These are phyloP conservation scores for Typha latifolia DNA, from an alignment of 176 grass and related monocot genomes.

Conservation along the genomic window DNA sequence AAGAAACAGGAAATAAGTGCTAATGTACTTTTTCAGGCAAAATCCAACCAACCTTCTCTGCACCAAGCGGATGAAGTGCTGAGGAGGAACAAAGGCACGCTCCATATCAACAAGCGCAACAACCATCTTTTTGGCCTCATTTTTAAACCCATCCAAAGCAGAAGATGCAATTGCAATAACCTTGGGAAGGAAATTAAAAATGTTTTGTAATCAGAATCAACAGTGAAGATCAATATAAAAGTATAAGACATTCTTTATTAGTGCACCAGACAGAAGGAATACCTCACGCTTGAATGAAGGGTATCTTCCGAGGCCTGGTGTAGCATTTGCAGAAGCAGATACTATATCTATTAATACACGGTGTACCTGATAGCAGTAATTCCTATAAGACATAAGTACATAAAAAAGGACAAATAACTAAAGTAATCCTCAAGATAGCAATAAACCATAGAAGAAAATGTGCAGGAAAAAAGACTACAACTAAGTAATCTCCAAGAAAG, in stretches of 20 bases:
- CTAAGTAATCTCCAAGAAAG: not conserved
- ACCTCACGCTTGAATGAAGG: constrained; percentile 97
- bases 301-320: constrained; percentile 84
- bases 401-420: not conserved
- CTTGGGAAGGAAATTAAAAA: constrained; percentile 28
- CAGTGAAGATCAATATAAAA: constrained; percentile 10
- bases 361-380: constrained; percentile 52
- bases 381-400: not conserved
- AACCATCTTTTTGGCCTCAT: constrained; percentile 86
- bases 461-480: not conserved
- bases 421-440: not conserved
- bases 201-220: constrained; percentile 14
- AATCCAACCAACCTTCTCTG: constrained; percentile 61
- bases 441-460: not conserved
- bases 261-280: constrained; percentile 14
- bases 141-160: constrained; percentile 85
- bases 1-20: not conserved
- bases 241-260: constrained; percentile 2
- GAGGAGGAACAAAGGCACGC: constrained; percentile 87
- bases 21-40: not conserved
- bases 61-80: constrained; percentile 87
- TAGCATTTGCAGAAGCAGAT: constrained; percentile 80
- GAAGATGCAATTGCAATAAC: constrained; percentile 75
- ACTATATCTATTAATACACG: constrained; percentile 87
- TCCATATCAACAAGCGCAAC: constrained; percentile 98